Evolutionary conservation across 257 asterid species (phyloP).

Genomic region (Eucommia ulmoides): DNA sequence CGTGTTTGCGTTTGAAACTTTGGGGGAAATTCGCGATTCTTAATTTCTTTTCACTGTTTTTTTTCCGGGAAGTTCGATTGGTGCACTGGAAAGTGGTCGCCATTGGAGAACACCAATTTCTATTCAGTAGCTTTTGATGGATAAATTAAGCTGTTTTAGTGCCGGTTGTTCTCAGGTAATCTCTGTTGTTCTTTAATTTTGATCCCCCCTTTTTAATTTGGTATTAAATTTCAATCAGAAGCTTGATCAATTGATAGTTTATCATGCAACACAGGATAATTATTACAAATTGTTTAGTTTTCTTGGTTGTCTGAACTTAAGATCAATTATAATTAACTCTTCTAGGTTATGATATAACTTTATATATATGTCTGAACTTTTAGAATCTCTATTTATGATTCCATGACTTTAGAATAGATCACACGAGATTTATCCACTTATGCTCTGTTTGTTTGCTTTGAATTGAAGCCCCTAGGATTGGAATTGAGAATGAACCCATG

Average conservation of each 20-base stretch:
- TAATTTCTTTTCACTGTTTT: too few relatives aligned
- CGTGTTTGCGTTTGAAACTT: too few relatives aligned
- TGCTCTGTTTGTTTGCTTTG: too few relatives aligned
- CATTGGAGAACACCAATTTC: constrained; percentile 7
- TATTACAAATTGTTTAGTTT: background rate
- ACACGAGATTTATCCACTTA: too few relatives aligned
- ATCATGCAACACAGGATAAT: background rate
- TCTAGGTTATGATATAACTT: too few relatives aligned
- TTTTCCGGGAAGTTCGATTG: constrained; percentile 13
- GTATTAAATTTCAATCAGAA: background rate
- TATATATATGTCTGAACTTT: background rate
- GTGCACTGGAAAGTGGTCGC: constrained; percentile 10
- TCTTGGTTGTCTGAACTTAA: background rate
- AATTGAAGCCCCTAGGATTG: too few relatives aligned
- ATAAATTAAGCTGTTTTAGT: constrained; percentile 20
- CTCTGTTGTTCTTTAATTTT: background rate
- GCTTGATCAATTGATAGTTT: background rate
- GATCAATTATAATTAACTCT: background rate
- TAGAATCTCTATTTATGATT: background rate
- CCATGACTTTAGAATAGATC: too few relatives aligned
- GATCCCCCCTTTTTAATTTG: background rate
- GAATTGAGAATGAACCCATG: too few relatives aligned
- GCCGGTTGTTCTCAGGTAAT: constrained; percentile 24
- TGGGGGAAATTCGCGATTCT: too few relatives aligned
- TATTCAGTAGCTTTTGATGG: constrained; percentile 17